phyloP scores from a whole-genome alignment of 2,329 filamentous ascomycete genomes.

The Hypocrella siamensis region DNA sequence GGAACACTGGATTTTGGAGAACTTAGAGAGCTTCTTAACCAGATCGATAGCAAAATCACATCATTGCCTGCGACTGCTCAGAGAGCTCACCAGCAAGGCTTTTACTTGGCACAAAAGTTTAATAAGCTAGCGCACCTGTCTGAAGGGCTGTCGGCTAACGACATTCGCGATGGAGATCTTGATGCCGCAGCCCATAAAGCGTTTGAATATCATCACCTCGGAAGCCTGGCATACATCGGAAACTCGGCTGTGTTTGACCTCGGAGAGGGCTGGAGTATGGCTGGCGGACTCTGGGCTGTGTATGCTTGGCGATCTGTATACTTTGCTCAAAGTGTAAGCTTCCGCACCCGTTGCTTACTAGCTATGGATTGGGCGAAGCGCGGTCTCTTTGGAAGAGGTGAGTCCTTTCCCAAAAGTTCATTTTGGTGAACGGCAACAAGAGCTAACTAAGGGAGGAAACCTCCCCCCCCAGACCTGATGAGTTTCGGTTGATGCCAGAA shows the following conservation, averaged over 20 bases:
- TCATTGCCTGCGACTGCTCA: constrained; percentile 91
- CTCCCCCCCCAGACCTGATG: constrained; percentile 40
- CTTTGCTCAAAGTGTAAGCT: constrained; percentile 92
- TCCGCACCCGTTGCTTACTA: constrained; percentile 73
- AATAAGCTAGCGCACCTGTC: constrained; percentile 73
- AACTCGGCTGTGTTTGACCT: constrained; percentile 95
- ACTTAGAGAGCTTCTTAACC: constrained; percentile 69
- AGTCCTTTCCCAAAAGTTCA: too few relatives aligned
- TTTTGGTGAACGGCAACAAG: too few relatives aligned
- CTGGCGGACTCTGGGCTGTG: constrained; percentile 78
- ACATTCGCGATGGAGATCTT: constrained; percentile 74
- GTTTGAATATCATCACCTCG: constrained; percentile 86
- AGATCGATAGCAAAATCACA: constrained; percentile 91
- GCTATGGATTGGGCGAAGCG: constrained; percentile 99
- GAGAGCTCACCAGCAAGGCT: constrained; percentile 87
- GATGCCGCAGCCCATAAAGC: constrained; percentile 88
- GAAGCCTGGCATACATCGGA: constrained; percentile 84
- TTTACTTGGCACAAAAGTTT: constrained; percentile 85
- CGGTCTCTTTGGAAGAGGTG: constrained; percentile 87
- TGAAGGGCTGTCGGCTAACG: constrained; percentile 61
- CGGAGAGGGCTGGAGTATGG: constrained; percentile 57
- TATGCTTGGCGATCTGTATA: constrained; percentile 95
- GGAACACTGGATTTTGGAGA: constrained; percentile 92
- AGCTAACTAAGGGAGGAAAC: too few relatives aligned
- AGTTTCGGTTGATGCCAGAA: constrained; percentile 32